These are phyloP conservation scores for Sporobolomyces pararoseus DNA, from an alignment of 768 basidiomycete genomes.

Conservation along the genomic window DNA sequence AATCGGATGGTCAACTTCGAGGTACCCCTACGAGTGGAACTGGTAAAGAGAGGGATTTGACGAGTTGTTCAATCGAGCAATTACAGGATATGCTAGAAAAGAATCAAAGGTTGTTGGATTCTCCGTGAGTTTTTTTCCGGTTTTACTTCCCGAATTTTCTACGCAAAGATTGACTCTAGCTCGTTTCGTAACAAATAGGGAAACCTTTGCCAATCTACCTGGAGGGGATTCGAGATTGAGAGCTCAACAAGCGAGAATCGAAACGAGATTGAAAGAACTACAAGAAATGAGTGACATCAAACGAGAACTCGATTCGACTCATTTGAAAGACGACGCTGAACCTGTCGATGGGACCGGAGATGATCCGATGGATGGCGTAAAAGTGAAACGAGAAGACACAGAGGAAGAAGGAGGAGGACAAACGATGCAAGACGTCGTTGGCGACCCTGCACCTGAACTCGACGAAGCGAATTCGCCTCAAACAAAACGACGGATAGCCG, in stretches of 20 bases:
- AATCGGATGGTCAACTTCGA: constrained; percentile 4
- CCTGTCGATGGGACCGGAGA: background rate
- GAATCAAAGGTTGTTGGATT: constrained; percentile 21
- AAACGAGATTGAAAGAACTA: constrained; percentile 18
- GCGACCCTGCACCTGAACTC: background rate
- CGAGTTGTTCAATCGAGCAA: constrained; percentile 7
- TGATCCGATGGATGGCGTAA: background rate
- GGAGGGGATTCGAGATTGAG: constrained; percentile 29
- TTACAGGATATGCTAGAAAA: constrained; percentile 18
- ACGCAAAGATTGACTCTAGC: background rate
- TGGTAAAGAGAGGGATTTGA: constrained; percentile 34
- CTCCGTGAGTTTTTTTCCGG: constrained; percentile 19
- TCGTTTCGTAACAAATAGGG: background rate
- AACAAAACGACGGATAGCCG: constrained; percentile 30
- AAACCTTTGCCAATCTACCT: constrained; percentile 19
- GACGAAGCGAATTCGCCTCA: constrained; percentile 18
- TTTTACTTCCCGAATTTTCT: background rate
- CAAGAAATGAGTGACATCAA: constrained; percentile 6
- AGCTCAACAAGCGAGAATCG: constrained; percentile 17
- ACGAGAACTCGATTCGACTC: constrained; percentile 18
- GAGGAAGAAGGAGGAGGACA: background rate
- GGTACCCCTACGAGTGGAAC: background rate
- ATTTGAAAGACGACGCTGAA: constrained; percentile 9
- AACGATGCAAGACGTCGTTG: constrained; percentile 9
- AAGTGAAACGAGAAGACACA: background rate